These are phyloP conservation scores for Scheffersomyces cryptocercus DNA, from an alignment of 1,139 yeast species.

Conservation along the genomic window DNA sequence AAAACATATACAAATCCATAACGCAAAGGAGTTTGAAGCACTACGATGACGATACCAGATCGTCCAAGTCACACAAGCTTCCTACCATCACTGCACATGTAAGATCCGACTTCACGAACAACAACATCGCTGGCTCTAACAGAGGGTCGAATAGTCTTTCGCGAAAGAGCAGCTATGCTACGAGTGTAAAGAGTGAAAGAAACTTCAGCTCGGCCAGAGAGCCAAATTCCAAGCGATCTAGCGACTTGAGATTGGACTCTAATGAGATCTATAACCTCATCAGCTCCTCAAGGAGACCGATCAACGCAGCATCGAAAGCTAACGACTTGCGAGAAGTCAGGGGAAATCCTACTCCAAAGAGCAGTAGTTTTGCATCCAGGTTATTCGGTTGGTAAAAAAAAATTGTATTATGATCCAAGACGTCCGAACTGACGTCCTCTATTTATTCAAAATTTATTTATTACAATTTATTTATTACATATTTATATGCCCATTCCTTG, in stretches of 20 bases:
- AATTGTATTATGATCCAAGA: too few relatives aligned
- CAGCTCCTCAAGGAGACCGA: constrained; percentile 2
- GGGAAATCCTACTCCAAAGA: background rate
- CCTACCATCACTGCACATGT: constrained; percentile 1
- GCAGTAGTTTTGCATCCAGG: constrained; percentile 8
- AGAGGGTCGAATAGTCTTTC: background rate
- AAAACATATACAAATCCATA: constrained; percentile 37
- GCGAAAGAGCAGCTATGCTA: constrained; percentile 7
- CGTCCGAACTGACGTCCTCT: too few relatives aligned
- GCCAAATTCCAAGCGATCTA: background rate
- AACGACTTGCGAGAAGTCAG: constrained; percentile 4
- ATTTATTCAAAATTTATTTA: too few relatives aligned
- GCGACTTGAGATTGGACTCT: constrained; percentile 6
- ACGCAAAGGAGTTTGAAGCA: constrained; percentile 33
- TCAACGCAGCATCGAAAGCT: background rate
- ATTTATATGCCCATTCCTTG: too few relatives aligned
- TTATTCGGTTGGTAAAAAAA: constrained; percentile 14
- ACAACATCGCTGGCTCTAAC: background rate
- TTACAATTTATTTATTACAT: too few relatives aligned
- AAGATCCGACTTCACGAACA: background rate
- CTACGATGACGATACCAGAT: constrained; percentile 12
- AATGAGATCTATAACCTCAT: constrained; percentile 17
- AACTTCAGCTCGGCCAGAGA: background rate
- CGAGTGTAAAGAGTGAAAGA: constrained; percentile 4
- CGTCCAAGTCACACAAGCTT: constrained; percentile 1